phyloP scores from a whole-genome alignment of 1,139 yeast genomes.

The Yamadazyma diddensiae region DNA sequence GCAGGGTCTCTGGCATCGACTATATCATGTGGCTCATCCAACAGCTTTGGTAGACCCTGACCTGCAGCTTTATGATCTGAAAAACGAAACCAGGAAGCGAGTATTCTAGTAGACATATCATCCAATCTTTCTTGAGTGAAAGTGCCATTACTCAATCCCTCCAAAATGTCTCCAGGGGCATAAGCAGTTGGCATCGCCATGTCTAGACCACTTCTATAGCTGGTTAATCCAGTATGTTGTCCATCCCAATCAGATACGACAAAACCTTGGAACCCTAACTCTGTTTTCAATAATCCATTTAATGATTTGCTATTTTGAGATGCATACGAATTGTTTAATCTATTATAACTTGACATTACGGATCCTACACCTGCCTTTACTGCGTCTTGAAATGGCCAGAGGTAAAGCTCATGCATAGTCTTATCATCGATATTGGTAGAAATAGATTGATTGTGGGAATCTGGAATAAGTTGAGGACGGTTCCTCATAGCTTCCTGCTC shows the following conservation, averaged over 20 bases:
- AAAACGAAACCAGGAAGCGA: constrained; percentile 59
- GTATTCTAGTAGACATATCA: constrained; percentile 59
- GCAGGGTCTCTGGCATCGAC: constrained; percentile 27
- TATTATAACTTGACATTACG: constrained; percentile 60
- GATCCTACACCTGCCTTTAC: constrained; percentile 61
- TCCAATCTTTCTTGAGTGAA: constrained; percentile 24
- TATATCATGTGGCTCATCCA: constrained; percentile 21
- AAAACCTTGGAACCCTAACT: constrained; percentile 64
- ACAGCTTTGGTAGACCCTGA: constrained; percentile 41
- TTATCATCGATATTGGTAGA: constrained; percentile 48
- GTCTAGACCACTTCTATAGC: constrained; percentile 59
- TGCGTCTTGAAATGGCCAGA: constrained; percentile 67
- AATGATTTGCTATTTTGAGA: constrained; percentile 59
- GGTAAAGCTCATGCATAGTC: constrained; percentile 38
- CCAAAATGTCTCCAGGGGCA: constrained; percentile 46
- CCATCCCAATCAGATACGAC: constrained; percentile 67
- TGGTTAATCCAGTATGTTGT: constrained; percentile 52
- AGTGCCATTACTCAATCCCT: constrained; percentile 54
- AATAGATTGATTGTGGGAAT: constrained; percentile 34
- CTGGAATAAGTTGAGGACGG: constrained; percentile 41
- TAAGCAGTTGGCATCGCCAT: constrained; percentile 67
- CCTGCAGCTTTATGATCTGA: constrained; percentile 53
- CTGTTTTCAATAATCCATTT: constrained; percentile 55
- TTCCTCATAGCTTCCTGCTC: constrained; percentile 61
- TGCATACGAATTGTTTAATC: constrained; percentile 54